Evolutionary conservation across 2,329 filamentous ascomycete genomes (phyloP).

Genomic region (Lasiodiplodia hormozganensis): DNA sequence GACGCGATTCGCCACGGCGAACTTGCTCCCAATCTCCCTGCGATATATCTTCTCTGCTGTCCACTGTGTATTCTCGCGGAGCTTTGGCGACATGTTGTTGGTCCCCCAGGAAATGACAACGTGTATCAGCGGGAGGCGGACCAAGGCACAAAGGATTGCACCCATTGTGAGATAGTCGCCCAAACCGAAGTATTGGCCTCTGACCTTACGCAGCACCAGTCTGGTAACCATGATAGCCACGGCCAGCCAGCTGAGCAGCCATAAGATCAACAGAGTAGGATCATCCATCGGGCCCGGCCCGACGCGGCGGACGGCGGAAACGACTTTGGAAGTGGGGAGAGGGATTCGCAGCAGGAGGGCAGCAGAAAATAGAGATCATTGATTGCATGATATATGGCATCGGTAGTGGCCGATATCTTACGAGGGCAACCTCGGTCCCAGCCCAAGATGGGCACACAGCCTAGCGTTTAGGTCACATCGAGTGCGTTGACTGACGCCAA

Average conservation of each 20-base stretch:
- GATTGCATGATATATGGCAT: neutral
- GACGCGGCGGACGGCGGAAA: neutral
- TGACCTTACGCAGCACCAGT: neutral
- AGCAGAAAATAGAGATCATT: neutral
- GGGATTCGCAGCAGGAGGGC: neutral
- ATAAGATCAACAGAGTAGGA: conserved; percentile 20
- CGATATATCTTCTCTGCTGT: neutral
- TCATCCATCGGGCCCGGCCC: conserved; percentile 22
- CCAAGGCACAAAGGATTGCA: conserved; percentile 11
- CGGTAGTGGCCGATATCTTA: neutral
- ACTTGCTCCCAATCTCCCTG: conserved; percentile 15
- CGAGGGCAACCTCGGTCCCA: neutral
- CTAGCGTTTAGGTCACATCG: conserved; percentile 1
- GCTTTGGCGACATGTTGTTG: conserved; percentile 10
- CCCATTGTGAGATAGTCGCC: conserved; percentile 21
- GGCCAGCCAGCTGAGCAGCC: conserved; percentile 15
- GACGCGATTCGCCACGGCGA: conserved; percentile 13
- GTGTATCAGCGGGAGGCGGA: conserved; percentile 14
- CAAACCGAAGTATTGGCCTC: neutral
- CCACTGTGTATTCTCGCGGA: neutral
- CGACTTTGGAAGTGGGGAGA: neutral
- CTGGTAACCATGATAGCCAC: conserved; percentile 4
- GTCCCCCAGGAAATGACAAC: conserved; percentile 13
- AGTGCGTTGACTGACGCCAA: neutral
- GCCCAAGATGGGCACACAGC: conserved; percentile 6